A percentile compares a stretch with the other conserved stretches of the same genome.
Evolutionary conservation across 73 alveolate genomes (phyloP).

Genomic region (Effrenium voratum): DNA sequence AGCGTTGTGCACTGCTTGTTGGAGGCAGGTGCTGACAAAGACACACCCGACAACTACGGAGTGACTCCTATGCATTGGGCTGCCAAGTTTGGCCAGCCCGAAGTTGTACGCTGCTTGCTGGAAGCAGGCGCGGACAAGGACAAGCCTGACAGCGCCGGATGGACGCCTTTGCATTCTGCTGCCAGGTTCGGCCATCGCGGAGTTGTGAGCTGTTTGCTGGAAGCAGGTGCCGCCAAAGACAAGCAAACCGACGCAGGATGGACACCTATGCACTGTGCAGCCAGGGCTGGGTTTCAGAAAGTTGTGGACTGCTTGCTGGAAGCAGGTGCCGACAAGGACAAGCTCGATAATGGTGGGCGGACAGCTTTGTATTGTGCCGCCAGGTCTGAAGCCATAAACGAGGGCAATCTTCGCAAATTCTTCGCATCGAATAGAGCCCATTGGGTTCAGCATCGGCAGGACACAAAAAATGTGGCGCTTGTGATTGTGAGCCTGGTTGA

Average conservation of each 20-base stretch:
- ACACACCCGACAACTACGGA: not conserved
- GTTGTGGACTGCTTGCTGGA: not conserved
- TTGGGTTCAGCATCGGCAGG: no score
- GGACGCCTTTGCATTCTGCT: not conserved
- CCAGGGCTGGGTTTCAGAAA: not conserved
- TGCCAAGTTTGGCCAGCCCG: not conserved
- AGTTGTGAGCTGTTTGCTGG: not conserved
- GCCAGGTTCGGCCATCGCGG: not conserved
- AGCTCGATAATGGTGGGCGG: not conserved
- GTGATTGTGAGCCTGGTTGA: no score
- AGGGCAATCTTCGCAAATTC: no score
- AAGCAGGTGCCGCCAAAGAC: not conserved
- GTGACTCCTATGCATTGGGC: not conserved
- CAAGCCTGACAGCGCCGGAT: not conserved
- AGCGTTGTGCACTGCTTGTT: not conserved
- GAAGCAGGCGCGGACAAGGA: not conserved
- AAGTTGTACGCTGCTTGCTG: not conserved
- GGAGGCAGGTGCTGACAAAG: not conserved
- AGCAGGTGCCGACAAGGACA: not conserved
- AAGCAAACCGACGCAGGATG: no score
- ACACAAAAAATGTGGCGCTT: no score
- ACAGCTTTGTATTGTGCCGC: not conserved
- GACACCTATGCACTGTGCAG: not conserved
- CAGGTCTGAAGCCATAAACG: no score
- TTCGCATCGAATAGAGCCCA: no score